phyloP scores from a whole-genome alignment of 2,329 filamentous ascomycete species.

The Sclerotinia glacialis region DNA sequence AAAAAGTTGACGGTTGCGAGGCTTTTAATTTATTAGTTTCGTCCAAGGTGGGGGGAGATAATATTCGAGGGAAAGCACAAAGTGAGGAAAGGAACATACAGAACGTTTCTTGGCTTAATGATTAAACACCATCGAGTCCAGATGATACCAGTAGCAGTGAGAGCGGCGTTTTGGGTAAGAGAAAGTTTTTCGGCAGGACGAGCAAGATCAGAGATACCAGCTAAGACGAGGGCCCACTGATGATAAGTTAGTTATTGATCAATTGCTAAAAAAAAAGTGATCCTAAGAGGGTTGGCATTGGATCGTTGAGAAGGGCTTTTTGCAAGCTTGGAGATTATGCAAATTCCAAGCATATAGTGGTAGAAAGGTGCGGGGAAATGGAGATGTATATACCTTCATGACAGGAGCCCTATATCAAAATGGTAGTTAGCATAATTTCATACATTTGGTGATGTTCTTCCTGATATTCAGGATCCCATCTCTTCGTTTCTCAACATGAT shows the following conservation, averaged over 20 bases:
- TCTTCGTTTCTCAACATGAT: background rate
- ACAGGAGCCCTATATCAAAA: conserved; percentile 70
- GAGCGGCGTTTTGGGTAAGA: conserved; percentile 83
- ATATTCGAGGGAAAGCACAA: background rate
- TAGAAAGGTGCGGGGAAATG: too few relatives aligned
- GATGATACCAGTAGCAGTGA: conserved; percentile 88
- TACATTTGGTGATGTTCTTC: background rate
- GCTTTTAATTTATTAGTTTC: conserved; percentile 43
- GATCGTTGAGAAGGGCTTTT: background rate
- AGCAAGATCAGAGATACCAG: conserved; percentile 86
- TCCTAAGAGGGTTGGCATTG: background rate
- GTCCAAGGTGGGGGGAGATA: background rate
- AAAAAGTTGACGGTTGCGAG: conserved; percentile 98
- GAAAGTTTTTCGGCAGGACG: conserved; percentile 92
- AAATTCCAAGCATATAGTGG: background rate
- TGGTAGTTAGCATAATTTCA: background rate
- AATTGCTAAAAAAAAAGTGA: background rate
- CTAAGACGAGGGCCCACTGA: conserved; percentile 83
- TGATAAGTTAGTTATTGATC: background rate
- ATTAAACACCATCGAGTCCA: conserved; percentile 99
- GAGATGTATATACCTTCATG: conserved; percentile 66
- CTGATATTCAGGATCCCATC: too few relatives aligned
- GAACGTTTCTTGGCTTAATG: conserved; percentile 89
- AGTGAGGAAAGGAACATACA: conserved; percentile 52
- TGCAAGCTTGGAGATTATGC: background rate